Base-by-base conservation (phyloP, 495 filamentous ascomycete genomes). In the Talaromyces borbonicus region DNA sequence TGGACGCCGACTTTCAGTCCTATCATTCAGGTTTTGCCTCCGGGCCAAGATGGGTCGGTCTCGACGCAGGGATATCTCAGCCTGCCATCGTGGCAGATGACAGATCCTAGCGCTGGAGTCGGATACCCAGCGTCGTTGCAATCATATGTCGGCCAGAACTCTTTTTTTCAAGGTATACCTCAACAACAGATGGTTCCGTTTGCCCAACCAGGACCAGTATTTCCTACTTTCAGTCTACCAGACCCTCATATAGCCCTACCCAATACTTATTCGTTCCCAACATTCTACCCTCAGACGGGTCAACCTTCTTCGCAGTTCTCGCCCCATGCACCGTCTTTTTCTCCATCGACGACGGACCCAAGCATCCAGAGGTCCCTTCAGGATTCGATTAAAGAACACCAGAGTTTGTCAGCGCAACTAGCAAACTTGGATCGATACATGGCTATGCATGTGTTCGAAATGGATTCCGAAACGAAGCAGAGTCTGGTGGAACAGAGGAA, bases 341-440 rank as follows among this genome's bases (percentile, higher is more conserved):
- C 43, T 15, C 12, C 30, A 2, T 46, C 33, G 19, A 5, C 25
- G 19, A 15, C 43, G 18, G 43, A 46, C 11, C 20, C 19, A 33
- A 46, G n/a, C 29, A 36, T 31, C n/a, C 43, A 46, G 18, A 14
- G 40, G 31, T 51, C 53, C 15, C 40, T 64, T 16, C 56, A 60
- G 14, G 52, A 58, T 20, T 49, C 51, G 27, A 48, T 42, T 2
- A 59, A 61, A 31, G 52, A 53, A 23, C 52, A 59, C 36, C 54
- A 56, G 5, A 38, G 32, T n/a, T 51, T 69, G 32, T 58, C 57
- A 8, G 42, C 50, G 1, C 50, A 68, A 25, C 58, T 71, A 3
- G 54, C 53, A 1, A 58, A 52, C 11, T 49, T 71, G 9, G 65
- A 71, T 33, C 58, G 62, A 41, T 55, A 69, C 29, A 63, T 63